Evolutionary conservation across 2,329 filamentous ascomycete genomes (phyloP), one percentile per base, ranked within the genome.

Genomic region (Tolypocladium amazonense): DNA sequence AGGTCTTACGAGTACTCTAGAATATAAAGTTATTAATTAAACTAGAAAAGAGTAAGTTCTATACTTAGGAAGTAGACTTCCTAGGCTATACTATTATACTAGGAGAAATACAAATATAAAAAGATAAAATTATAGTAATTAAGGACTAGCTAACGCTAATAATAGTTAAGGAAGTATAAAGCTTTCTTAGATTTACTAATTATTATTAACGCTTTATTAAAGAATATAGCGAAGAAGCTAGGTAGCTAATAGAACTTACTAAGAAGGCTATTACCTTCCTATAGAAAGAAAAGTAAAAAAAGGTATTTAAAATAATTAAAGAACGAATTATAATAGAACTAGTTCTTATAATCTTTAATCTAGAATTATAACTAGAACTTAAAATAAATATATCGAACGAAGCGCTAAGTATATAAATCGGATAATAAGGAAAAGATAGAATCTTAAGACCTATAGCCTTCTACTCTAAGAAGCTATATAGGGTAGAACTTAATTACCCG

Each of bases 401-500:
- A 45, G 47, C 11, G 1, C n/a, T 61, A 50, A 27, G 53, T 43
- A 54, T 5, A 8, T 47, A 58, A 43, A 59, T 63, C n/a, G 27
- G 12, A 59, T 58, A 65, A 59, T 7, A 23, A 58, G 25, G 60
- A 45, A 56, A 62, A 8, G 58, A 62, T n/a, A 33, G 8, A 1
- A 62, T 57, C n/a, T n/a, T 65, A 45, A 53, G 58, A 20, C 27
- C 33, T 33, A 62, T 63, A 50, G n/a, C 23, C 38, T 62, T 62
- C 47, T 62, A 59, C 43, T 67, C 55, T 11, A 64, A 65, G 25
- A 65, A 68, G 55, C 41, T 68, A 30, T 45, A 65, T 56, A 59
- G 15, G 52, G 14, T 57, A 60, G 33, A 68, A 59, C 47, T 66
- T 47, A 68, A 68, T 14, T 68, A 68, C 33, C 30, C 39, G 30